These are phyloP conservation scores for Posidonia oceanica DNA, from an alignment of 116 monocot genomes.

Conservation along the genomic window DNA sequence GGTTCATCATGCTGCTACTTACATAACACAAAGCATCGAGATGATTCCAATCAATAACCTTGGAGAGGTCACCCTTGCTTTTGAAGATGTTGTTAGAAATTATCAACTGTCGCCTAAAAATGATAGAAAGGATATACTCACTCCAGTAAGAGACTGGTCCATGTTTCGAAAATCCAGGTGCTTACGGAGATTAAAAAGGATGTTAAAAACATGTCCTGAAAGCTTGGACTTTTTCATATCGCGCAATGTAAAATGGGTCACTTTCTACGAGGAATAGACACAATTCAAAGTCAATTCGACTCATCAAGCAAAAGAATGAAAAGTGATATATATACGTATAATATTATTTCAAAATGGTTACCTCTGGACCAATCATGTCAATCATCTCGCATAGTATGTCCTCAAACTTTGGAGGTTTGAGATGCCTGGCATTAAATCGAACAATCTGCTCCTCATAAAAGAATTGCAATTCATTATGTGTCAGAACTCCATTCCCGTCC, in stretches of 20 bases:
- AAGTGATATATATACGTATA: no score
- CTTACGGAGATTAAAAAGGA: slow-evolving; percentile 82
- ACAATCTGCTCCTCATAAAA: slow-evolving; percentile 89
- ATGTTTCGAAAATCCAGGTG: slow-evolving; percentile 80
- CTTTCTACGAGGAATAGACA: slow-evolving; percentile 49
- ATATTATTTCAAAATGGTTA: no score
- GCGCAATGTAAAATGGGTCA: slow-evolving; percentile 37
- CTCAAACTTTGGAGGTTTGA: slow-evolving; percentile 67
- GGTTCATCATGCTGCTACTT: slow-evolving; percentile 14
- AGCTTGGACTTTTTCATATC: slow-evolving; percentile 73
- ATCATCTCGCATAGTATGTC: slow-evolving; percentile 78
- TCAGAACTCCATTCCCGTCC: slow-evolving; percentile 72
- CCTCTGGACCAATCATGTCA: slow-evolving; percentile 82
- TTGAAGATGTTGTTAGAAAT: no score
- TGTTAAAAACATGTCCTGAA: slow-evolving; percentile 76
- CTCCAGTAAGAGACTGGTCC: slow-evolving; percentile 82
- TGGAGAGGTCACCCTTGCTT: no score
- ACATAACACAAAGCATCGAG: no score
- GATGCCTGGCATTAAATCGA: slow-evolving; percentile 77
- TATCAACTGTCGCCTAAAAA: not conserved
- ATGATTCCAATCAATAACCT: no score
- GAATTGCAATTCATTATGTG: slow-evolving; percentile 71
- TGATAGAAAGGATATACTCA: slow-evolving; percentile 8
- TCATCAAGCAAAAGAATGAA: no score
- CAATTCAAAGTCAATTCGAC: no score